phyloP scores from a whole-genome alignment of 345 rosid genomes.

The Lumnitzera racemosa region DNA sequence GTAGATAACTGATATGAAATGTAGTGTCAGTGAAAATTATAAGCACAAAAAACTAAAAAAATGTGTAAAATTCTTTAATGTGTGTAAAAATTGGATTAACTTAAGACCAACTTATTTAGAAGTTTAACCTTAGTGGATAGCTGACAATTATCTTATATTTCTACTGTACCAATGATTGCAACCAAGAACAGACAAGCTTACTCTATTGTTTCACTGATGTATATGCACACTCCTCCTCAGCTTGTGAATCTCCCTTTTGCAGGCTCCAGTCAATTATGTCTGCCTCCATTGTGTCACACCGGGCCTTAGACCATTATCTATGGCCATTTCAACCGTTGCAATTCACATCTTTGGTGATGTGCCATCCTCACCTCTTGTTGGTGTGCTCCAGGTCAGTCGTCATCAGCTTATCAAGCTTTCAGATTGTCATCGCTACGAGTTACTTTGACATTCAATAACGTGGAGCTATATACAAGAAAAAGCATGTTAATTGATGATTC shows the following conservation, averaged over 20 bases:
- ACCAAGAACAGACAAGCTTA: too few species aligned
- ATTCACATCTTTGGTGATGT: slow-evolving; percentile 96
- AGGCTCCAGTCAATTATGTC: slow-evolving; percentile 94
- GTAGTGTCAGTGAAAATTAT: too few species aligned
- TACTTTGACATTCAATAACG: too few species aligned
- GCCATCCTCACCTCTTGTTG: slow-evolving; percentile 97
- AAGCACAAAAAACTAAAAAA: too few species aligned
- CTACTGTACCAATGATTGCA: too few species aligned
- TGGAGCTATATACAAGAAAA: too few species aligned
- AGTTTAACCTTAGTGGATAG: too few species aligned
- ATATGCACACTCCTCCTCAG: neutral
- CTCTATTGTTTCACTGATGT: slow-evolving; percentile 1
- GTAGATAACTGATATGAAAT: too few species aligned
- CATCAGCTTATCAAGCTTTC: neutral
- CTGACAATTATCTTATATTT: too few species aligned
- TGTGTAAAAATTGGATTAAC: too few species aligned
- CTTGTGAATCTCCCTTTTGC: slow-evolving; percentile 10
- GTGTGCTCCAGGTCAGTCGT: slow-evolving; percentile 58
- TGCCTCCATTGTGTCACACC: slow-evolving; percentile 92
- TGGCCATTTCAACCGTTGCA: slow-evolving; percentile 88
- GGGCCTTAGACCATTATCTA: slow-evolving; percentile 83
- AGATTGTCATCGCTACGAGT: neutral
- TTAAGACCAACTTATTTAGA: too few species aligned
- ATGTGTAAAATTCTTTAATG: too few species aligned
- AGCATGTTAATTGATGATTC: neutral